Conservation (phyloP, 2,329 filamentous ascomycete species). For the Pseudopyrenochaeta lycopersici region DNA sequence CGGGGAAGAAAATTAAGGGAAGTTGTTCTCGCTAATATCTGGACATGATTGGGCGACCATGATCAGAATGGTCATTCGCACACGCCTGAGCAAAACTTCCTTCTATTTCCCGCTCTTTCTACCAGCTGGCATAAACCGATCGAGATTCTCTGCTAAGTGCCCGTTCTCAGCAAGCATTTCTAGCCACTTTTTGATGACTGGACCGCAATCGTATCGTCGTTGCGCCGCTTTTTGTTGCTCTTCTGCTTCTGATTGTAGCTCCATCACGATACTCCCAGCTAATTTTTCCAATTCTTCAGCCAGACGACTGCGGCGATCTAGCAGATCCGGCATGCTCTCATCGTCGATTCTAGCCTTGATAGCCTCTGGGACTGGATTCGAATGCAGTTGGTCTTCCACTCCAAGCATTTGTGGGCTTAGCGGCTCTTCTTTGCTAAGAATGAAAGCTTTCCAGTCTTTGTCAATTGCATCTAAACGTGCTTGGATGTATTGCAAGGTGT, state of each 20-base stretch:
- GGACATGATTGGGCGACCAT: no score
- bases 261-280: slow-evolving; percentile 56
- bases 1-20: no score
- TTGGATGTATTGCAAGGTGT: slow-evolving; percentile 53
- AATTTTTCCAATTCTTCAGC: slow-evolving; percentile 34
- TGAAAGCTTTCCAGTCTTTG: slow-evolving; percentile 56
- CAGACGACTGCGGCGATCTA: slow-evolving; percentile 26
- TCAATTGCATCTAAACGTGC: slow-evolving; percentile 49
- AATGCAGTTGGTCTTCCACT: slow-evolving; percentile 21
- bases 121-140: slow-evolving; percentile 24
- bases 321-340: slow-evolving; percentile 27
- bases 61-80: no score
- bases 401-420: slow-evolving; percentile 23
- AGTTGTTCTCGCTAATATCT: no score
- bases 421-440: slow-evolving; percentile 36
- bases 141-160: slow-evolving; percentile 55
- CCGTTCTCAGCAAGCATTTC: slow-evolving; percentile 73
- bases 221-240: slow-evolving; percentile 64
- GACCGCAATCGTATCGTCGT: slow-evolving; percentile 73
- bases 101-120: slow-evolving; percentile 2
- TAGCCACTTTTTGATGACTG: slow-evolving; percentile 74
- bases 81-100: background rate
- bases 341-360: slow-evolving; percentile 25
- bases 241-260: slow-evolving; percentile 56
- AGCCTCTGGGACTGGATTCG: slow-evolving; percentile 17